These are phyloP conservation scores for Trichosporon coremiiforme DNA, from an alignment of 1,284 basidiomycete species.

Conservation along the genomic window DNA sequence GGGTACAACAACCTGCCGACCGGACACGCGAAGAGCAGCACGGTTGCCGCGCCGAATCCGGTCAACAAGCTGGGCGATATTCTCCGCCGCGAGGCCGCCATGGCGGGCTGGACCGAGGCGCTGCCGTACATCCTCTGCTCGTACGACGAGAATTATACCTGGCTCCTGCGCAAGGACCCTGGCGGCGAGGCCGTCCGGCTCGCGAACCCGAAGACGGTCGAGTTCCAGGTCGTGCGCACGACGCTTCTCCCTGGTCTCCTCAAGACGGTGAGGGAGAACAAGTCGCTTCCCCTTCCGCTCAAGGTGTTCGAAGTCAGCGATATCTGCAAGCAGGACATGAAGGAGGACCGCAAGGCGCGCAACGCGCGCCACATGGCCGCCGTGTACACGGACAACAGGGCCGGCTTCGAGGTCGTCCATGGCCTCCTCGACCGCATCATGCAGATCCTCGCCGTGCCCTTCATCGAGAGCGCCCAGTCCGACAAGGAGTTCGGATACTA, in stretches of 20 bases:
- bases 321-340: conserved; percentile 82
- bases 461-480: conserved; percentile 65
- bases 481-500: conserved; percentile 81
- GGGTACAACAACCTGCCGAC: conserved; percentile 96
- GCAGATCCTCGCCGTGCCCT: conserved; percentile 88
- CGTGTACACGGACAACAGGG: conserved; percentile 93
- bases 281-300: conserved; percentile 87
- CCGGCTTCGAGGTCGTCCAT: conserved; percentile 97
- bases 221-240: conserved; percentile 97
- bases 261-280: conserved; percentile 96
- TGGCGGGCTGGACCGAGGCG: conserved; percentile 94
- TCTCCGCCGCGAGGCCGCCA: conserved; percentile 84
- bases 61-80: conserved; percentile 91
- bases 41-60: conserved; percentile 87
- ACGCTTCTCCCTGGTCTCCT: conserved; percentile 92
- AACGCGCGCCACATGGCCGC: conserved; percentile 87
- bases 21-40: conserved; percentile 90
- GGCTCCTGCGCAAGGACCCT: conserved; percentile 83
- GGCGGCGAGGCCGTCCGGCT: conserved; percentile 81
- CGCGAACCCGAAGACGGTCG: conserved; percentile 94
- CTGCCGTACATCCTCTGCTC: conserved; percentile 96
- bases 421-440: conserved; percentile 91
- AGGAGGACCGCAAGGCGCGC: conserved; percentile 76
- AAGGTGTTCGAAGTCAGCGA: conserved; percentile 93
- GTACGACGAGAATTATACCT: conserved; percentile 96